A percentile compares a stretch with the other conserved stretches of the same genome.
Conservation (phyloP, 1,139 yeast genomes). For the Diutina mesorugosa region DNA sequence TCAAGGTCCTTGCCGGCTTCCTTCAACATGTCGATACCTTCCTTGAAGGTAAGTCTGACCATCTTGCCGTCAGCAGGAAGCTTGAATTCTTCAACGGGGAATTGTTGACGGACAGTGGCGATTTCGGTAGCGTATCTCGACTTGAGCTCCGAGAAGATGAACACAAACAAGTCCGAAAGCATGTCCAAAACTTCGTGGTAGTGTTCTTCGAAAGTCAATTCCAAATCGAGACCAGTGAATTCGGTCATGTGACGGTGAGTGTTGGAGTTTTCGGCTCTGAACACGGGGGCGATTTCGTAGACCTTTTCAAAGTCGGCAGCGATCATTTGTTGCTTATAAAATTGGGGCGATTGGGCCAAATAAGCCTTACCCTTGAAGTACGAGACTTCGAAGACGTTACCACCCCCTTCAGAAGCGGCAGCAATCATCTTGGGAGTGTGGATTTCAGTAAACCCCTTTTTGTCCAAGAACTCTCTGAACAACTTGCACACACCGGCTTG, state of each 20-base stretch:
- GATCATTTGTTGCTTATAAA: constrained; percentile 94
- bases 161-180: constrained; percentile 75
- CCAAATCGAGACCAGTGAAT: constrained; percentile 93
- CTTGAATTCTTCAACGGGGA: constrained; percentile 95
- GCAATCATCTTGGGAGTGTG: constrained; percentile 95
- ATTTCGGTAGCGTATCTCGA: constrained; percentile 71
- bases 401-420: constrained; percentile 96
- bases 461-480: constrained; percentile 75
- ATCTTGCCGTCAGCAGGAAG: constrained; percentile 82
- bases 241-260: constrained; percentile 99
- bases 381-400: constrained; percentile 85
- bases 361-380: constrained; percentile 90
- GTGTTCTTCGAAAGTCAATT: constrained; percentile 97
- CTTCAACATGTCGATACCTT: constrained; percentile 78
- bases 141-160: constrained; percentile 77
- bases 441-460: constrained; percentile 68
- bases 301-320: constrained; percentile 96
- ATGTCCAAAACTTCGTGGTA: constrained; percentile 88
- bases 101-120: constrained; percentile 83
- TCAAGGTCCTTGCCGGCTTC: constrained; percentile 73
- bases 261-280: constrained; percentile 97
- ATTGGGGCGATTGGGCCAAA: constrained; percentile 96
- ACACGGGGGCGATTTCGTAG: constrained; percentile 93
- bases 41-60: constrained; percentile 82
- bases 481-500: constrained; percentile 81